A percentile compares a stretch with the other conserved stretches of the same genome.
Conservation (phyloP, 176 grass and related monocot species). For the Cenchrus americanus region DNA sequence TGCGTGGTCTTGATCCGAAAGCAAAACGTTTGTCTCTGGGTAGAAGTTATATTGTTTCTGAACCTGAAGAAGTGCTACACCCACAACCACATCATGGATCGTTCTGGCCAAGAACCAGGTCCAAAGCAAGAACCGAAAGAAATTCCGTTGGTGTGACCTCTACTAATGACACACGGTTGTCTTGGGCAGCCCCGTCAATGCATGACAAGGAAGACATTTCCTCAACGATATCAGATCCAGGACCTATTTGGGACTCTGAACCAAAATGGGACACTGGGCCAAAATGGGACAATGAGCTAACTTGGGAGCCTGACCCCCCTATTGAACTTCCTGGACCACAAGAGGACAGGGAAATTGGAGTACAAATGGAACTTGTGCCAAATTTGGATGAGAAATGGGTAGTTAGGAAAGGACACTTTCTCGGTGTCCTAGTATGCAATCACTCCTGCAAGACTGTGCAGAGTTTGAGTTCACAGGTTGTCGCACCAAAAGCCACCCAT, state of each 20-base stretch:
- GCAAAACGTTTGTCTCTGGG: conserved; percentile 82
- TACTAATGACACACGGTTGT: conserved; percentile 61
- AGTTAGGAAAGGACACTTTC: conserved; percentile 86
- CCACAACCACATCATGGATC: conserved; percentile 79
- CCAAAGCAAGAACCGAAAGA: conserved; percentile 73
- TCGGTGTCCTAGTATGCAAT: conserved; percentile 94
- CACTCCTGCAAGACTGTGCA: conserved; percentile 96
- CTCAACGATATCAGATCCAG: conserved; percentile 91
- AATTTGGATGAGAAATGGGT: conserved; percentile 98
- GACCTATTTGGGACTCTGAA: conserved; percentile 88
- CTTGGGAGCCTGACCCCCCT: conserved; percentile 69
- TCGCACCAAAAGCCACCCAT: conserved; percentile 85
- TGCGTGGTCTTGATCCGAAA: conserved; percentile 83
- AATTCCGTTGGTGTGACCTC: conserved; percentile 52
- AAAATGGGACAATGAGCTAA: conserved; percentile 70
- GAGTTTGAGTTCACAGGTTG: conserved; percentile 91
- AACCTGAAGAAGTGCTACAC: conserved; percentile 93
- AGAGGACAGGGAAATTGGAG: conserved; percentile 52
- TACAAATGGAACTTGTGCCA: conserved; percentile 72
- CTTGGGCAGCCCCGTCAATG: conserved; percentile 78
- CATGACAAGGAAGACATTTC: conserved; percentile 97
- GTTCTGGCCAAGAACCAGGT: conserved; percentile 84
- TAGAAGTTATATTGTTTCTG: conserved; percentile 86
- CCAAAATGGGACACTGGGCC: conserved; percentile 83
- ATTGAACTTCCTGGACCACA: conserved; percentile 67